Base-by-base conservation (phyloP, 169 alveolate genomes). In the Cryptosporidium parvum region DNA sequence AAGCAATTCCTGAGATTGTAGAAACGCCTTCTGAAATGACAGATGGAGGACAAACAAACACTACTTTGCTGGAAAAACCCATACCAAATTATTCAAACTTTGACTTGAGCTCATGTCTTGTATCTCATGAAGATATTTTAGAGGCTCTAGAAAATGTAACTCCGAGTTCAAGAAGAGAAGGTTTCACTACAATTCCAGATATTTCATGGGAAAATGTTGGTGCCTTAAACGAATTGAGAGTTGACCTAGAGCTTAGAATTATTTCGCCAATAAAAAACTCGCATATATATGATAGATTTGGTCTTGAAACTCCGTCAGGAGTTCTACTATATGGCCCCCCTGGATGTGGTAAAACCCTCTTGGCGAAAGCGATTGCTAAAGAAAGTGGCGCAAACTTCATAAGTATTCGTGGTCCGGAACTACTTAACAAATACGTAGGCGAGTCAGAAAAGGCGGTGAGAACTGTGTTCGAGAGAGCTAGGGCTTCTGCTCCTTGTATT, bases 391-490 rank as follows among this genome's bases (percentile, higher is more conserved):
- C 99, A 9, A 98, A 97, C 86, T 98, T 98, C 86, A 98, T 98
- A 37, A 96, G 99, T 45, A 96, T 98, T 42, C 97, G 97, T 92
- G 99, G 99, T 45, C 98, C 99, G n/a, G 99, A 97, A 73, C 94
- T 97, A 61, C 94, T 97, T 93, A 97, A 98, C 92, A 99, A 98
- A 93, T 98, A 98, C 95, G 99, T 98, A 18, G 99, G 99, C 14
- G 99, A 98, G 89, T 97, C 99, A 65, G 99, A 99, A 93, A 95
- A 97, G 85, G 99, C 99, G n/a, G 98, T 99, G 44, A 94, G 99
- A 85, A 94, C 97, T 69, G 97, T 98, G 18, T 99, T 99, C 93
- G 97, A 97, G 73, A 97, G 99, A 93, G 99, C 99, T 5, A 93
- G 98, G 59, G 96, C 96, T 29, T 97, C 99, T 71, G 96, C 98